Base-by-base conservation (phyloP, 176 grass and related monocot genomes). In the Carex scoparia region DNA sequence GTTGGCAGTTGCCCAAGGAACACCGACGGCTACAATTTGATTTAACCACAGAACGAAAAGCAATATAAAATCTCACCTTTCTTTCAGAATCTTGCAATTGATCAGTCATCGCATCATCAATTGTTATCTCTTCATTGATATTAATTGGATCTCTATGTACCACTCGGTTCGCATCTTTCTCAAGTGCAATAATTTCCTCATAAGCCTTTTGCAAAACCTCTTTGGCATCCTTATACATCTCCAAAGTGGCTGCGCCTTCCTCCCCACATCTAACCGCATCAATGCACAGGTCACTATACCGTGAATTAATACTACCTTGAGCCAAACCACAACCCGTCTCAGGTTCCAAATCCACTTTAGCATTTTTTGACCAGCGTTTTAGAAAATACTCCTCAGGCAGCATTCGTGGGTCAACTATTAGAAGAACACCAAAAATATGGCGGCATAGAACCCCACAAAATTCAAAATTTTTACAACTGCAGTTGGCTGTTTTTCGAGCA, bases 381-480 rank as follows among this genome's bases (percentile, higher is more conserved):
- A 98, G 80, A 79, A 89, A 90, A 72, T 92, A 95, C 84, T 85
- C 85, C 77, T 88, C 55, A 32, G 91, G 95, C 51, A 98, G 91
- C 57, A 88, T 81, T 44, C 61, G 69, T 15, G 88, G 85, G 86
- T 95, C 95, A 15, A 90, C 91, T 67, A 98, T 92, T 84, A 98
- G 55, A 75, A 93, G 89, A 33, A 98, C 93, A 81, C 91, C 93
- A 78, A 98, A 89, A 86, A 95, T 86, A 87, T 98, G 95, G 27
- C 91, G 91, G 77, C 95, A 98, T 79, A 98, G 65, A 88, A 98
- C 91, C 64, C 95, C 93, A 58, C 92, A 89, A 81, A 92, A 93
- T 54, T 94, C 85, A 68, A 95, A 98, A 67, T 90, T 92, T 66
- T 91, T 94, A 82, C 93, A 98, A 88, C 84, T 98, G 83, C 95